Percentiles rank a stretch among this genome's conserved stretches.
These are phyloP conservation scores for Russula olivacea DNA, from an alignment of 768 basidiomycete species.

Conservation along the genomic window DNA sequence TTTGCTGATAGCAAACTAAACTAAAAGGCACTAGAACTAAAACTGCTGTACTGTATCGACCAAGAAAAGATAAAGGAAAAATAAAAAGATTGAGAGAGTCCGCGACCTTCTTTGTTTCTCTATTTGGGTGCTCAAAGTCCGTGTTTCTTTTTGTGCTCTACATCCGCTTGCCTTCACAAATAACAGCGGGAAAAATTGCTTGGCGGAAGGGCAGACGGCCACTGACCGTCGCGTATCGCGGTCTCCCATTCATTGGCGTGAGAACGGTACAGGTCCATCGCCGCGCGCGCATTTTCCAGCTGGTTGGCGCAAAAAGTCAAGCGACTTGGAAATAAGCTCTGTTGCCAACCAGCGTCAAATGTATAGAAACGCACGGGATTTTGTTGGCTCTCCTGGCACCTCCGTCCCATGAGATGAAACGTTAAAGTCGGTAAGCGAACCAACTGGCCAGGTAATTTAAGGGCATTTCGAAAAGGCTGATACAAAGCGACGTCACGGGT, in stretches of 20 bases:
- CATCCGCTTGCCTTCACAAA: slow-evolving; percentile 33
- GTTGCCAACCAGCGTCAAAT: background rate
- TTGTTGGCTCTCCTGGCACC: slow-evolving; percentile 64
- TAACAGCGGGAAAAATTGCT: slow-evolving; percentile 79
- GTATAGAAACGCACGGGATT: slow-evolving; percentile 53
- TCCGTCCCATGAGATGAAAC: slow-evolving; percentile 77
- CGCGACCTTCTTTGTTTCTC: background rate
- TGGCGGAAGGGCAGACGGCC: slow-evolving; percentile 74
- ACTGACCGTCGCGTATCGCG: slow-evolving; percentile 52
- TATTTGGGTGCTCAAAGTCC: background rate
- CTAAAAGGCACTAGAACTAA: slow-evolving; percentile 7
- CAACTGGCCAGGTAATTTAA: slow-evolving; percentile 59
- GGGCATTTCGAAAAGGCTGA: slow-evolving; percentile 69
- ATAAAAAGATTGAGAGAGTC: background rate
- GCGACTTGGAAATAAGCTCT: slow-evolving; percentile 10
- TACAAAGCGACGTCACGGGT: slow-evolving; percentile 81
- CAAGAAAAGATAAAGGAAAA: background rate
- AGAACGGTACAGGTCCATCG: slow-evolving; percentile 49
- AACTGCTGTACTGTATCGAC: background rate
- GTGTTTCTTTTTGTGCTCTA: background rate
- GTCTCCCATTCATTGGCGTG: slow-evolving; percentile 62
- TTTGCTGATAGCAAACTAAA: background rate
- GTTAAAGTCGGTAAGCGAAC: slow-evolving; percentile 73
- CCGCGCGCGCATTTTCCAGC: slow-evolving; percentile 72
- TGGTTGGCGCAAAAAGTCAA: slow-evolving; percentile 30